These are phyloP conservation scores for Pichia sp. DNA, from an alignment of 1,139 yeast genomes.

Conservation along the genomic window DNA sequence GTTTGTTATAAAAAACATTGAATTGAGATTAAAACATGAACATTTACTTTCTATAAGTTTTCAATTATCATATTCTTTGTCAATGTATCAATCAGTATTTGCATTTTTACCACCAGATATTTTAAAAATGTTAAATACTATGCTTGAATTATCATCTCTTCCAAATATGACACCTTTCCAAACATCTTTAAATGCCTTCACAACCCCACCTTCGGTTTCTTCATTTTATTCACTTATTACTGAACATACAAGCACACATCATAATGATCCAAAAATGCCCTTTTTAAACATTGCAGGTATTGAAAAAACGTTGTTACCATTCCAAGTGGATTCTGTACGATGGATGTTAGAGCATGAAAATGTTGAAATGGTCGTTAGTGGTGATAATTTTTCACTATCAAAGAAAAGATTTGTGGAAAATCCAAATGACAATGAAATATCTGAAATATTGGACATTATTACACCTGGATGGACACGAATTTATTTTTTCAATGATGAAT, in stretches of 20 bases:
- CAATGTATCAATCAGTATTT: conserved; percentile 19
- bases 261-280: conserved; percentile 6
- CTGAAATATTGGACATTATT: conserved; percentile 33
- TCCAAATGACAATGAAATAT: conserved; percentile 6
- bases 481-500: conserved; percentile 10
- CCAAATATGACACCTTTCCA: conserved; percentile 25
- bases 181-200: conserved; percentile 9
- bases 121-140: conserved; percentile 16
- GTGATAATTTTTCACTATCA: no score
- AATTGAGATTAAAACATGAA: neutral
- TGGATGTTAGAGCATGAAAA: conserved; percentile 65
- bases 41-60: conserved; percentile 4
- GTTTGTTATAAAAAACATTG: conserved; percentile 8
- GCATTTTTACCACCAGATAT: conserved; percentile 15
- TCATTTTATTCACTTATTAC: conserved; percentile 32
- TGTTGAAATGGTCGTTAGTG: conserved; percentile 26
- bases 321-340: conserved; percentile 56
- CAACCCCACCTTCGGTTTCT: conserved; percentile 22
- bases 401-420: no score
- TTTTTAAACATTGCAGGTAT: conserved; percentile 19
- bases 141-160: conserved; percentile 18
- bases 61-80: conserved; percentile 11
- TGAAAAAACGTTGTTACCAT: conserved; percentile 30
- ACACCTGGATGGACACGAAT: conserved; percentile 51
- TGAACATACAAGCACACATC: conserved; percentile 23